Conservation (phyloP, 306 rosid genomes). For the Elaeagnus macrophylla region DNA sequence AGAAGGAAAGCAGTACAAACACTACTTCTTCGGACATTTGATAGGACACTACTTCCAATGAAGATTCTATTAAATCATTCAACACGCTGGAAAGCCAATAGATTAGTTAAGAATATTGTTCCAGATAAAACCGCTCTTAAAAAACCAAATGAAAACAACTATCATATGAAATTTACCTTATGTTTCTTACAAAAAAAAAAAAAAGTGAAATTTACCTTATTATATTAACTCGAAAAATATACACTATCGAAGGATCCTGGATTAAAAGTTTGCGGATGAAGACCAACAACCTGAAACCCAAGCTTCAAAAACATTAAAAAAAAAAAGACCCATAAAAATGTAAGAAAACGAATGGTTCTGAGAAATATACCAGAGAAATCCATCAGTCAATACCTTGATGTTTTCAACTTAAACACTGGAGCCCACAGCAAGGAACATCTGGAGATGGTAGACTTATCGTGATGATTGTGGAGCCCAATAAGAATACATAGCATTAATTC, state of each 20-base stretch:
- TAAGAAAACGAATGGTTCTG: neutral
- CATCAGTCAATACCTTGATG: constrained; percentile 41
- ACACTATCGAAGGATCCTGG: constrained; percentile 36
- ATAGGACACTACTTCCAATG: constrained; percentile 16
- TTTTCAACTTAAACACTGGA: constrained; percentile 47
- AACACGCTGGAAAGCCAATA: constrained; percentile 46
- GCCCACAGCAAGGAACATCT: constrained; percentile 68
- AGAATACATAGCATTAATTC: constrained; percentile 60
- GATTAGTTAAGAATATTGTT: constrained; percentile 16
- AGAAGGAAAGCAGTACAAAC: constrained; percentile 45
- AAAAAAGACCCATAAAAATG: neutral
- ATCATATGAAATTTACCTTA: constrained; percentile 45
- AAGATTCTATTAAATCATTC: constrained; percentile 47
- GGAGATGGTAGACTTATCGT: constrained; percentile 36
- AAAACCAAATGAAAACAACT: constrained; percentile 12
- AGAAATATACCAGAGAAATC: constrained; percentile 15
- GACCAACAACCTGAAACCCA: constrained; percentile 53
- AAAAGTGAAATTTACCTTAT: constrained; percentile 58
- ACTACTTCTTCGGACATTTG: constrained; percentile 31
- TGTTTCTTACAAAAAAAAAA: no score
- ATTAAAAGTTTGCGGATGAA: constrained; percentile 50
- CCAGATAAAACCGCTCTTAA: constrained; percentile 6
- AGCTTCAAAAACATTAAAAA: constrained; percentile 24
- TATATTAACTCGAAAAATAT: constrained; percentile 39
- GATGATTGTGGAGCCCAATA: constrained; percentile 43